Evolutionary conservation across 2,329 filamentous ascomycete species (phyloP), one percentile per base, ranked within the genome.

Genomic region (Acrocalymma vagum): DNA sequence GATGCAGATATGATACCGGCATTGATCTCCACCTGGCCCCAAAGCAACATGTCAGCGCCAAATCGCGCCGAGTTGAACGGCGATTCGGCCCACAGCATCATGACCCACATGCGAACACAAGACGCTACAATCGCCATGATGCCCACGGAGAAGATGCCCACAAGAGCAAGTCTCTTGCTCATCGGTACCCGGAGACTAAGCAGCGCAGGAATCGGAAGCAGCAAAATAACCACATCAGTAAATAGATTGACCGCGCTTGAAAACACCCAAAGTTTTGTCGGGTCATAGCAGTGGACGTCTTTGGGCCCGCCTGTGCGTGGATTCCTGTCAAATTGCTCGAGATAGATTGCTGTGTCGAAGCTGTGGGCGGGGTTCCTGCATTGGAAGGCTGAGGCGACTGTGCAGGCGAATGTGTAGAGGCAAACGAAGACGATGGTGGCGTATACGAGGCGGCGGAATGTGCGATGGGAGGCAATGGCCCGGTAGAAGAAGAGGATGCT

Each of bases 161-260:
- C 53, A n/a, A 85, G 70, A 0, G 78, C 79, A 10, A 78, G 58
- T 38, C 81, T 80, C 39, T 80, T 77, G 3, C 68, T 68, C 4
- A 56, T 60, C 0, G 78, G 75, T 6, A 81, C 77, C 39, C 77
- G 69, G 3, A 81, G 69, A 3, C 67, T 67, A 0, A 71, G 60
- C 18, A 78, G 65, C 29, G 77, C 67, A 0, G 75, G 74, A 11
- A 78, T 70, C 0, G 76, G 75, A 3, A 77, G 53, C 5, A 72
- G 42, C 5, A 76, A 66, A 38, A 78, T 73, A 13, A 74, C 45
- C 8, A 74, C 56, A 39, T 76, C 73, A 38, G 67, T 74, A 31
- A 66, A 51, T 34, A 75, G 66, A 29, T 72, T 75, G 39, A 73
- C 54, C 6, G 65, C 64, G 2, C 58, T 73, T 0, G 73, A 75